These are phyloP conservation scores for Pythium folliculosum DNA, from an alignment of 352 stramenopile species.

Conservation along the genomic window DNA sequence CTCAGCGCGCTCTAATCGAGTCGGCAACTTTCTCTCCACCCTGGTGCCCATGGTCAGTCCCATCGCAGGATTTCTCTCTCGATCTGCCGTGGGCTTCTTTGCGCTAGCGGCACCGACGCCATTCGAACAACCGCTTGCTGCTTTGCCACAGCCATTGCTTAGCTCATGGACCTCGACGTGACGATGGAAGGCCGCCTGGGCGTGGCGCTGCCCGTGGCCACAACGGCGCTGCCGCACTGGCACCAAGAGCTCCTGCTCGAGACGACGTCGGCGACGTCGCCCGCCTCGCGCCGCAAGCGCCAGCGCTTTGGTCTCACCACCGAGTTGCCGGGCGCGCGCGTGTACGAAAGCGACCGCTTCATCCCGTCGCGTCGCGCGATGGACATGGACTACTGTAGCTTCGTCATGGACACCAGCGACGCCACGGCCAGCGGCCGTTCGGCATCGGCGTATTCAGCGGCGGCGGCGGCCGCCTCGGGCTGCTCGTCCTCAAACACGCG, in stretches of 20 bases:
- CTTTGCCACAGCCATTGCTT: too few relatives aligned
- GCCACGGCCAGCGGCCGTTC: too few relatives aligned
- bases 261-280: background rate
- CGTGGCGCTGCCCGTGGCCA: slow-evolving; percentile 31
- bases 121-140: too few relatives aligned
- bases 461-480: too few relatives aligned
- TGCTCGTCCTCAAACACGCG: background rate
- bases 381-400: slow-evolving; percentile 52
- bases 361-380: slow-evolving; percentile 42
- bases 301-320: slow-evolving; percentile 25
- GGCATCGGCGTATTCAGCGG: background rate
- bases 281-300: slow-evolving; percentile 29
- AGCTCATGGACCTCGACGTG: slow-evolving; percentile 28
- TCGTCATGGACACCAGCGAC: slow-evolving; percentile 26
- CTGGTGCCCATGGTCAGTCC: background rate
- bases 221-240: slow-evolving; percentile 28
- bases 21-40: background rate
- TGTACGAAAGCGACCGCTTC: slow-evolving; percentile 48
- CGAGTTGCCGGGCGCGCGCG: background rate
- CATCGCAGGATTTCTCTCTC: background rate
- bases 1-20: slow-evolving; percentile 11
- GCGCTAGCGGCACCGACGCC: background rate
- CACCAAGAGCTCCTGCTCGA: slow-evolving; percentile 33
- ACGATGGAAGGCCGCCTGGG: slow-evolving; percentile 32
- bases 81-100: background rate